Evolutionary conservation across 257 asterid species (phyloP), one percentile per base, ranked within the genome.

Genomic region (Nicotiana knightiana): DNA sequence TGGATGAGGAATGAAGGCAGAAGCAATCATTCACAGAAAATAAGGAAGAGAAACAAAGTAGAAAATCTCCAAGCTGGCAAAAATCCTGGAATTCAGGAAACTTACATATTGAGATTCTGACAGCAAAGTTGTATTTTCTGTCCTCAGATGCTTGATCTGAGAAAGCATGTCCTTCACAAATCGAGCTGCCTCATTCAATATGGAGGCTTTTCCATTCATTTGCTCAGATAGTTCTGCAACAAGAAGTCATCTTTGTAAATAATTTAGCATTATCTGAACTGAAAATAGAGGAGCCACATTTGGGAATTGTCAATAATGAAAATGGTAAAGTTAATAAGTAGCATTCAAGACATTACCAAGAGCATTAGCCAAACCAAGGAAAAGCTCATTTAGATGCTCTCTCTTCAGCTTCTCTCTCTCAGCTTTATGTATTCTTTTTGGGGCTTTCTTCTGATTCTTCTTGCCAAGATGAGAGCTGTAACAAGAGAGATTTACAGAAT

Each of bases 351-450:
- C 53, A 64, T 89, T 86, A 93, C 97, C 97, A 6, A 93, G 85
- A 84, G 90, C 86, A 82, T 86, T 86, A 39, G 93, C 93, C 85
- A 93, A 85, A 67, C 89, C 89, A 85, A 89, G 90, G 86, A 90
- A 90, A 54, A 88, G 88, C 53, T 89, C 93, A 33, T 93, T 93
- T 81, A 90, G 77, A 81, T 87, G 89, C 62, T 90, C 91, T 2
- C 94, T 95, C 88, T 89, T 93, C 91, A 89, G 81, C 83, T 86
- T 93, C 88, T 91, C 97, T 82, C 94, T 93, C 90, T 90, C 92
- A 5, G 96, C 85, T 86, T 93, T 93, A 88, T 89, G 92, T 81
- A 88, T 79, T 81, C 91, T 87, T 84, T 84, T 93, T 3, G 91
- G 93, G 75, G 88, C 83, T 86, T 85, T 90, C 65, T 80, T 83